Evolutionary conservation across 2,329 filamentous ascomycete species (phyloP), one percentile per base, ranked within the genome.

Genomic region (Fusarium luffae): DNA sequence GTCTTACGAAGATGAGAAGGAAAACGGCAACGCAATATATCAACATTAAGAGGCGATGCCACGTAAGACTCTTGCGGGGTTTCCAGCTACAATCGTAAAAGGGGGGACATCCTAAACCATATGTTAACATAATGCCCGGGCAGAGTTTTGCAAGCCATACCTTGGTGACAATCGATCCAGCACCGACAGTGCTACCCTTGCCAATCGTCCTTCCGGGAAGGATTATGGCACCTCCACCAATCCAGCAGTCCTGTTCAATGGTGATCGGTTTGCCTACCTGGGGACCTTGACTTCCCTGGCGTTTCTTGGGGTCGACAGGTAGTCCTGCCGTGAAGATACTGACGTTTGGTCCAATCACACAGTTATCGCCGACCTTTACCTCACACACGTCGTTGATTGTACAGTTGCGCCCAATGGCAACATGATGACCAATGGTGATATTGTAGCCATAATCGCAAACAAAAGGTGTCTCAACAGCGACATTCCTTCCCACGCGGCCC

Each of bases 361-460:
- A 89, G 62, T 92, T 89, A 66, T 93, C 88, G 4, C 94, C 94
- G 74, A 98, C 94, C 48, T 85, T 89, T 64, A 98, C 92, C 68
- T 90, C 86, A 77, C 90, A 92, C n/a, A 94, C 90, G 77, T 99
- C 96, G 59, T 94, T 89, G 76, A 98, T 91, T 27, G 90, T 90
- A 79, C 94, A 98, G 75, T 93, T 92, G 58, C 92, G 88, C 19
- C 92, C 93, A 71, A 99, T 92, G 58, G 90, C 88, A 4, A 97
- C 93, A 69, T 96, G 90, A 72, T 94, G 91, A 14, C 93, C 94
- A 71, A 99, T 92, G 49, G 88, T 87, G 74, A 98, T 92, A 78
- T 99, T 98, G 82, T 97, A 98, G 1, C 96, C 96, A 76, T 98
- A 98, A 75, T 98, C 94, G 78, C 95, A 98, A 48, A 86, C 90